Evolutionary conservation across 805 yeast genomes (phyloP).

Genomic region (Schwanniomyces yamadae): DNA sequence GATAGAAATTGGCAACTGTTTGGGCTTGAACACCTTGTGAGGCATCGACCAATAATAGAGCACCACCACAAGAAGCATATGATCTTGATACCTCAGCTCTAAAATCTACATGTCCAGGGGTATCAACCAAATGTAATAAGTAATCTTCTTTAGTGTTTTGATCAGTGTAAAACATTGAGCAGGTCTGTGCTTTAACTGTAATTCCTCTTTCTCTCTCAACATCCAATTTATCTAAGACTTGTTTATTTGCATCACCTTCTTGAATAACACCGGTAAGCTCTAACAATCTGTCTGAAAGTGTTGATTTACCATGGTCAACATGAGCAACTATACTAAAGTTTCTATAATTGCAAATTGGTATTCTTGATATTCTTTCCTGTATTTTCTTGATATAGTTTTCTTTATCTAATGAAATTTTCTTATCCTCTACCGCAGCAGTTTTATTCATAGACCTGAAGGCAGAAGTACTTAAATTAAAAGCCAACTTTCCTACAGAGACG

Average conservation of each 20-base stretch:
- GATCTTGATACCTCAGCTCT: constrained; percentile 91
- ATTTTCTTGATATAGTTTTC: constrained; percentile 32
- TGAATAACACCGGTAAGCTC: constrained; percentile 89
- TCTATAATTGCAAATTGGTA: constrained; percentile 80
- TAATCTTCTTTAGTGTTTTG: constrained; percentile 66
- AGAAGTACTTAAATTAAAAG: too few relatives aligned
- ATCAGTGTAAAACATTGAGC: constrained; percentile 79
- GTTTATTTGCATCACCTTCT: constrained; percentile 66
- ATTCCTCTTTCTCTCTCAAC: constrained; percentile 96
- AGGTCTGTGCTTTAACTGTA: constrained; percentile 96
- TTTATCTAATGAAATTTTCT: constrained; percentile 26
- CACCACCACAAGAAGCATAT: constrained; percentile 96
- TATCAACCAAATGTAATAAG: constrained; percentile 85
- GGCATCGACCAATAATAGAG: constrained; percentile 86
- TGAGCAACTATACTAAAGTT: constrained; percentile 96
- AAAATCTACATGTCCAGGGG: constrained; percentile 98
- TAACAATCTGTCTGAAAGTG: constrained; percentile 81
- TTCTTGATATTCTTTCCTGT: constrained; percentile 64
- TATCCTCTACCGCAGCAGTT: constrained; percentile 18
- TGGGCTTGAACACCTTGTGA: constrained; percentile 97
- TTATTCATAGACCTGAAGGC: constrained; percentile 8
- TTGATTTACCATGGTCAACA: constrained; percentile 88
- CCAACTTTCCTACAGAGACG: too few relatives aligned
- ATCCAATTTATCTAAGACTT: constrained; percentile 86
- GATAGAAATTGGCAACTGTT: constrained; percentile 93